Evolutionary conservation across 495 filamentous ascomycete species (phyloP).

Genomic region (Aspergillus sclerotiicarbonarius): DNA sequence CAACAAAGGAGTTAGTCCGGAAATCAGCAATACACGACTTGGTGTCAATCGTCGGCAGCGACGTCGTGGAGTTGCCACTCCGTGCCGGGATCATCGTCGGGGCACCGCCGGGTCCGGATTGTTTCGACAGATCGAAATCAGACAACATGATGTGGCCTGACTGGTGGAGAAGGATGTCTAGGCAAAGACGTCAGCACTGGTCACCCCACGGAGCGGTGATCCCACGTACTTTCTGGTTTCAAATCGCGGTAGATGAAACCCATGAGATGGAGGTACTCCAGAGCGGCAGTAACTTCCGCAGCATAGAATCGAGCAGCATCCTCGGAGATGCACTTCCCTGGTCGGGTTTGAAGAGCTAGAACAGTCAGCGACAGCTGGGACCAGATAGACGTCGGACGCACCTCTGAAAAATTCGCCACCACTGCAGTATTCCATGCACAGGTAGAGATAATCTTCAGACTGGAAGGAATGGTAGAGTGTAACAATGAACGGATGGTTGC

Average conservation of each 20-base stretch:
- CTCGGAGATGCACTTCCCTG: slow-evolving; percentile 94
- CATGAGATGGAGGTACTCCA: slow-evolving; percentile 98
- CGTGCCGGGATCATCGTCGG: slow-evolving; percentile 95
- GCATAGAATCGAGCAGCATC: slow-evolving; percentile 98
- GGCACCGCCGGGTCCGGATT: slow-evolving; percentile 92
- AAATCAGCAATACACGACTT: slow-evolving; percentile 99
- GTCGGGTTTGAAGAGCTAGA: slow-evolving; percentile 85
- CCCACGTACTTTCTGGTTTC: slow-evolving; percentile 90
- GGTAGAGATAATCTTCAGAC: slow-evolving; percentile 95
- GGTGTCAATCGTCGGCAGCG: slow-evolving; percentile 92
- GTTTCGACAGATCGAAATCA: slow-evolving; percentile 97
- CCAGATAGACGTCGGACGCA: slow-evolving; percentile 27
- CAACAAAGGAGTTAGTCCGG: slow-evolving; percentile 96
- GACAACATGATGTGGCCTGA: slow-evolving; percentile 99
- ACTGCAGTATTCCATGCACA: slow-evolving; percentile 99
- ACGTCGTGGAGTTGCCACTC: slow-evolving; percentile 74
- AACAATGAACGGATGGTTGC: slow-evolving; percentile 98
- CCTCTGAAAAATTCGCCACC: slow-evolving; percentile 96
- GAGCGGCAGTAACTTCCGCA: slow-evolving; percentile 93
- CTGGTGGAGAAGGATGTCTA: slow-evolving; percentile 96
- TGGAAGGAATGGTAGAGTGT: slow-evolving; percentile 98
- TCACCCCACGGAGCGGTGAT: background rate
- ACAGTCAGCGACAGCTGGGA: background rate
- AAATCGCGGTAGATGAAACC: slow-evolving; percentile 98
- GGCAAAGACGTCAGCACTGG: slow-evolving; percentile 9